These are phyloP conservation scores for Agapanthus africanus DNA, from an alignment of 106 monocot species.

Conservation along the genomic window DNA sequence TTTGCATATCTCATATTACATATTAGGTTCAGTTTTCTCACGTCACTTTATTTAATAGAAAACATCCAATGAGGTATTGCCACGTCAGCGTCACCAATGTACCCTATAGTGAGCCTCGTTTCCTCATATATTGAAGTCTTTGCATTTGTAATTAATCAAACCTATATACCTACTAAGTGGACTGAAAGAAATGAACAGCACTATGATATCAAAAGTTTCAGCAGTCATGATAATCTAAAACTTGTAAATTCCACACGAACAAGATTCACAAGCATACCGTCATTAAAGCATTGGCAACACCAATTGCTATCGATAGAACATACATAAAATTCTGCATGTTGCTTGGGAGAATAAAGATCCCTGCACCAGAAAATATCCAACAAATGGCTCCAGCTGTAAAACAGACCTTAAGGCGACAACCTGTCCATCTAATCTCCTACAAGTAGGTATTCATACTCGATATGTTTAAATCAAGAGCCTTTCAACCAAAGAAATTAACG, in stretches of 20 bases:
- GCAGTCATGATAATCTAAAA: no score
- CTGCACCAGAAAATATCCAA: constrained; percentile 85
- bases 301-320: constrained; percentile 52
- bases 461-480: no score
- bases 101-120: no score
- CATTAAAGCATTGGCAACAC: constrained; percentile 78
- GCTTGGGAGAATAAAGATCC: constrained; percentile 73
- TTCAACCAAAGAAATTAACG: no score
- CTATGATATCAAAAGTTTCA: background rate
- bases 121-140: no score
- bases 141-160: no score
- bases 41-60: no score
- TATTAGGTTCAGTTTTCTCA: no score
- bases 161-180: background rate
- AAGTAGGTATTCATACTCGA: no score
- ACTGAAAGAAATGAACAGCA: background rate
- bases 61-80: no score
- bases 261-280: constrained; percentile 30
- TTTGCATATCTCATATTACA: no score
- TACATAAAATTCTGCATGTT: constrained; percentile 58
- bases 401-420: constrained; percentile 54
- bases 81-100: no score
- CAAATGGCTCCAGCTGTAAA: constrained; percentile 63
- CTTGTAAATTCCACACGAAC: background rate
- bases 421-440: constrained; percentile 78